Evolutionary conservation across 2,329 filamentous ascomycete species (phyloP), one percentile per base, ranked within the genome.

Genomic region (Arthrobotrys iridis): DNA sequence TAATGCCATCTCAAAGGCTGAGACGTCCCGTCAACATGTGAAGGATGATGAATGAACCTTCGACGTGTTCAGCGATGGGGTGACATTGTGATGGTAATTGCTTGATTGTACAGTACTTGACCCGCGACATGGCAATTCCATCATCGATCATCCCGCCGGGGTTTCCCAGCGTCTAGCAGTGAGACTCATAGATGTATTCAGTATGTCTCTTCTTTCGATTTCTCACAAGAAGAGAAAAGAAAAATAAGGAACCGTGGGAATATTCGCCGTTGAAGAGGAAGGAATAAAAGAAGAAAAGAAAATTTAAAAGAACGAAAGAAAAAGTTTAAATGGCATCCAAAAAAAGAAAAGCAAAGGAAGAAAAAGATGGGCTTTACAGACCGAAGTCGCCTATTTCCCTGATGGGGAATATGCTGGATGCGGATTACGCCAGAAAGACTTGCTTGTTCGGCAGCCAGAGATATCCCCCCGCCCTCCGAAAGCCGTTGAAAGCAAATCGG

Each of bases 371-470:
- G n/a, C n/a, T n/a, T 26, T 15, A 18, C 24, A 35, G 37, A 46
- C 43, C 48, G 37, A 71, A 50, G 48, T 71, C 66, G 66, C 66
- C 57, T 71, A 71, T 71, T 71, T 71, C 30, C 66, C 58, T 58
- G 26, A 64, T 46, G 58, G 58, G 66, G 50, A 48, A 58, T 48
- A 63, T 57, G 22, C 20, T 60, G 41, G 52, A 45, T 71, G 65
- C 65, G 28, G 65, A 52, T 55, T 70, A 70, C 65, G 65, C 64
- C 59, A 28, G 48, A 40, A 35, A 35, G 62, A 30, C 24, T 8
- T 33, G 30, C 64, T 28, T 52, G 20, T 37, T 45, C 48, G 30
- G 60, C 20, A 57, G 46, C 35, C 22, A 57, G 48, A 66, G 62
- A 45, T 46, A 18, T 66, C 62, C 46, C 62, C 46, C 62, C 62